phyloP scores from a whole-genome alignment of 1,284 basidiomycete genomes.

The Cystodermella granulosa region DNA sequence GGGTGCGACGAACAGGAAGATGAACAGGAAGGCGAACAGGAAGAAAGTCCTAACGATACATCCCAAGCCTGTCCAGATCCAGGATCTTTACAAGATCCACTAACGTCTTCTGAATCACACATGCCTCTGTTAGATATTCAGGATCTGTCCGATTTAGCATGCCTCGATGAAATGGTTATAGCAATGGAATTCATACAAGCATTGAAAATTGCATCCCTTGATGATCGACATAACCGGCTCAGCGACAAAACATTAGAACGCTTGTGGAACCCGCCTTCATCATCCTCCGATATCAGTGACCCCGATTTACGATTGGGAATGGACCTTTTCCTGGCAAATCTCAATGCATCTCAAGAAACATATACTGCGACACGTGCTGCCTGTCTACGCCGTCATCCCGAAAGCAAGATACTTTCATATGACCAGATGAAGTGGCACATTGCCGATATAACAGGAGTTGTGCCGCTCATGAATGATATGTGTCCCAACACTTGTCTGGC shows the following conservation, averaged over 20 bases:
- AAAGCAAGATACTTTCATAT: slow-evolving; percentile 17
- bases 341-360: slow-evolving; percentile 22
- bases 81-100: not conserved
- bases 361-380: slow-evolving; percentile 19
- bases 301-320: slow-evolving; percentile 20
- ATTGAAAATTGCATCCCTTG: not conserved
- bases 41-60: too few relatives aligned
- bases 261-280: slow-evolving; percentile 24
- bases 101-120: not conserved
- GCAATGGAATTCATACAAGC: not conserved
- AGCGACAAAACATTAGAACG: slow-evolving; percentile 15
- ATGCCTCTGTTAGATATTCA: not conserved
- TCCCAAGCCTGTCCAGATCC: not conserved
- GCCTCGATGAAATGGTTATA: not conserved
- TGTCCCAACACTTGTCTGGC: slow-evolving; percentile 34
- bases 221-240: not conserved
- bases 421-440: slow-evolving; percentile 16
- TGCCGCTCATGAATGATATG: slow-evolving; percentile 31
- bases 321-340: slow-evolving; percentile 20
- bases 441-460: slow-evolving; percentile 27
- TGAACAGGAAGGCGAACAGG: too few relatives aligned
- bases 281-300: slow-evolving; percentile 18
- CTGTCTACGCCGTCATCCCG: slow-evolving; percentile 15
- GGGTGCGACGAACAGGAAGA: too few relatives aligned
- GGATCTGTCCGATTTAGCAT: not conserved